These are phyloP conservation scores for Sporothrix brunneoviolacea DNA, from an alignment of 2,329 filamentous ascomycete species.

Conservation along the genomic window DNA sequence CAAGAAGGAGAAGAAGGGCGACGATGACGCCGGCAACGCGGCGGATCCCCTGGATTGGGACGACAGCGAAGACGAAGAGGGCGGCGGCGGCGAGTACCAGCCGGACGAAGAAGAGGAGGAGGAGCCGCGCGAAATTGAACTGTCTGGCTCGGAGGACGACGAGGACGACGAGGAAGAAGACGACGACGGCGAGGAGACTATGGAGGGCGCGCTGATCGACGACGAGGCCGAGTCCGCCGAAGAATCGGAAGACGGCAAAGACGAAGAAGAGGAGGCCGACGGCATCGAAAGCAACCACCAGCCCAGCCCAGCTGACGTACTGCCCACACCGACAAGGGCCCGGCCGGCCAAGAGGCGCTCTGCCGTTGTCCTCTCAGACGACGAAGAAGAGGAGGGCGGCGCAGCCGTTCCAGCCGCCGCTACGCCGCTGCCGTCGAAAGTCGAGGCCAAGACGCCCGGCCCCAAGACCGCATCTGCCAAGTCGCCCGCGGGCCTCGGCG, in stretches of 20 bases:
- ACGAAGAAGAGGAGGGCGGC: constrained; percentile 44
- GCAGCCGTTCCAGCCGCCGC: neutral
- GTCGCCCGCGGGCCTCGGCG: constrained; percentile 32
- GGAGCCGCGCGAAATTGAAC: constrained; percentile 8
- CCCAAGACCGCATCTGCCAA: constrained; percentile 35
- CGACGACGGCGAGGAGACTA: constrained; percentile 22
- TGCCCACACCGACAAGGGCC: constrained; percentile 10
- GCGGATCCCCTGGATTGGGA: constrained; percentile 16
- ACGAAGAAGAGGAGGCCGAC: constrained; percentile 21
- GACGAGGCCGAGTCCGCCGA: constrained; percentile 20
- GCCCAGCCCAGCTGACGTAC: neutral
- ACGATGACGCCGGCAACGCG: constrained; percentile 51
- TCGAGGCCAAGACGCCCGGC: constrained; percentile 38
- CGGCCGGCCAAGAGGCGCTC: constrained; percentile 45
- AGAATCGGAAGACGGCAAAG: constrained; percentile 28
- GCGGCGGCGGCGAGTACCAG: constrained; percentile 5
- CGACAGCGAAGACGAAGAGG: constrained; percentile 36
- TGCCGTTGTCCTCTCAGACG: constrained; percentile 52
- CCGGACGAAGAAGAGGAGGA: constrained; percentile 17
- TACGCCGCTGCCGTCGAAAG: neutral
- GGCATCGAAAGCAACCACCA: neutral
- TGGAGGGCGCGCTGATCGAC: constrained; percentile 20
- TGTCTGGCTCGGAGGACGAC: constrained; percentile 13
- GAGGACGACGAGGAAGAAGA: constrained; percentile 7
- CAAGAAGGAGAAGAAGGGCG: constrained; percentile 53